Evolutionary conservation across 768 basidiomycete species (phyloP), one percentile per base, ranked within the genome.

Genomic region (Russula dissimulans): DNA sequence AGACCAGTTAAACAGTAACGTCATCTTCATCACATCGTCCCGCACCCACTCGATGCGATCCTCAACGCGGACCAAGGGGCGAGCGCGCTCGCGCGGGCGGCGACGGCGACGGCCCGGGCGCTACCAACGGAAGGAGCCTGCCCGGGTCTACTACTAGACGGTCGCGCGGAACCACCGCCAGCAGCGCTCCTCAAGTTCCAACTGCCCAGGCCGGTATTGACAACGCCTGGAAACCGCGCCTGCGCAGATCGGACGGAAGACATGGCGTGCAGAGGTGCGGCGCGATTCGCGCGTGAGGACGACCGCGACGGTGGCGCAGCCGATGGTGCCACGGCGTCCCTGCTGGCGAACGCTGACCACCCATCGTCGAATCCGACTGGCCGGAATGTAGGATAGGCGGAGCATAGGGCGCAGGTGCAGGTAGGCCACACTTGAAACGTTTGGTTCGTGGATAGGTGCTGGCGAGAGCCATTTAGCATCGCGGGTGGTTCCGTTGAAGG

Each of bases 1-100:
- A 29, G 61, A 62, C 51, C 50, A 62, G 18, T 62, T 42, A 14
- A 57, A 47, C 45, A 17, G 53, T 39, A 62, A 3, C 5, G 61
- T 62, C 46, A 62, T 51, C 26, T 57, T 42, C 32, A 57, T 12
- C 15, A 62, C 12, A n/a, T 38, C 31, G 3, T 15, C 32, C 1
- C 45, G 5, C 7, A 53, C 31, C 61, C 60, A 61, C 34, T 36
- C 32, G 3, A 61, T 22, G 14, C 8, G 10, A 18, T 62, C 61
- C 4, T 57, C 45, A 14, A 57, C 11, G n/a, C 61, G 61, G 41
- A 62, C 61, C 15, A 57, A 8, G 22, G 61, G 50, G 4, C 17
- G 17, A 41, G 32, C 14, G 29, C 10, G 7, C 26, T 36, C 36
- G 44, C 7, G 12, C 10, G 2, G 34, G 7, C 34, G 34, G 34